These are phyloP conservation scores for Aureobasidium sp. DNA, from an alignment of 2,329 filamentous ascomycete genomes.

Conservation along the genomic window DNA sequence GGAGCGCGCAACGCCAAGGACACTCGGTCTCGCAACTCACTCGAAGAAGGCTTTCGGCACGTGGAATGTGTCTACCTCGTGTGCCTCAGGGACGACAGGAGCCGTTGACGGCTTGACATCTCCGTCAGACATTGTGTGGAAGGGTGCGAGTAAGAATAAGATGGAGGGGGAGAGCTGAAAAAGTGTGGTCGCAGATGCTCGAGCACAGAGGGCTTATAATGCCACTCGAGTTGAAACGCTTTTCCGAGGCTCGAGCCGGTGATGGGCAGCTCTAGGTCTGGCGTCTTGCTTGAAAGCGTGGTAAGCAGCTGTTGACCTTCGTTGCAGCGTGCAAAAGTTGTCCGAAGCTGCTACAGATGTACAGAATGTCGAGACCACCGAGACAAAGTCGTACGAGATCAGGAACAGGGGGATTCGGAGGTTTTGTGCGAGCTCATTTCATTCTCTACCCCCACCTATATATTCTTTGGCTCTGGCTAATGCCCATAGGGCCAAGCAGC, in stretches of 20 bases:
- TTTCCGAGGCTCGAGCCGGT: slow-evolving; percentile 6
- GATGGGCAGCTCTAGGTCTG: neutral
- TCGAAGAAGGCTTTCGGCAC: slow-evolving; percentile 48
- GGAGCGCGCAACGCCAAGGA: neutral
- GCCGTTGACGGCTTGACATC: slow-evolving; percentile 28
- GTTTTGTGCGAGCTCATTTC: slow-evolving; percentile 6
- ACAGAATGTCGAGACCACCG: neutral
- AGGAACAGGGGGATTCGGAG: neutral
- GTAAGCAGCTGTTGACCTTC: neutral
- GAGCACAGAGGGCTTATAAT: slow-evolving; percentile 1
- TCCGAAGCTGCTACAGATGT: slow-evolving; percentile 5
- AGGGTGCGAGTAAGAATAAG: neutral
- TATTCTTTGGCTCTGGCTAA: neutral
- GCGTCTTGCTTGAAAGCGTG: neutral
- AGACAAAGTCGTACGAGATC: neutral
- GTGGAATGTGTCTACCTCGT: slow-evolving; percentile 64
- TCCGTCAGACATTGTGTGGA: slow-evolving; percentile 36
- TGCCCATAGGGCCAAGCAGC: neutral
- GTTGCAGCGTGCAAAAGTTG: neutral
- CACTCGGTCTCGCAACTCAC: slow-evolving; percentile 19
- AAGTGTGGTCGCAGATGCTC: neutral
- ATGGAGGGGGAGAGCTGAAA: neutral
- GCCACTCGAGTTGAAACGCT: neutral
- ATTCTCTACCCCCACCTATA: neutral
- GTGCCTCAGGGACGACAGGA: slow-evolving; percentile 62